Base-by-base conservation (phyloP, 306 rosid species). In the Dicorynia guianensis region DNA sequence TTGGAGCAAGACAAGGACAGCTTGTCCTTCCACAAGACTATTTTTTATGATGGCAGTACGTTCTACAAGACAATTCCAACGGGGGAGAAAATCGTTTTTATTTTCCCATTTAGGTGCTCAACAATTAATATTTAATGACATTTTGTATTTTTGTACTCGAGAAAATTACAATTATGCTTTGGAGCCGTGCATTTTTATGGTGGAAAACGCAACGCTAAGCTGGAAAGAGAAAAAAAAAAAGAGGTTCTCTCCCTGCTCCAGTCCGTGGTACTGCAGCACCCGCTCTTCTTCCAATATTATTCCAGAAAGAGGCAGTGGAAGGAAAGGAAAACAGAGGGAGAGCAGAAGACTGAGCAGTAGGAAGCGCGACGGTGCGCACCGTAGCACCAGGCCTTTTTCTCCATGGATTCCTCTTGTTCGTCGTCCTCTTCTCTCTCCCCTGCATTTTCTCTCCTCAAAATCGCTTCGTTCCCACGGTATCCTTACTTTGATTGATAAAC, bases 381-480 rank as follows among this genome's bases (percentile, higher is more conserved):
- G 14, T 69, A 40, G 66, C 12, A 71, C 68, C 68, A 5, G 56
- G 35, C 20, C 34, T 60, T 39, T 56, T 61, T 47, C 34, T 52
- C 44, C 65, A 77, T 72, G 84, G 86, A 82, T 69, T 78, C 68
- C 48, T 76, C 72, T 68, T 36, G 52, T 40, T 58, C 55, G 65
- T 59, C 58, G 62, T 20, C 49, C 3, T 35, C 65, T 49, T 48
- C 74, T 52, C 43, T 52, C 78, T 59, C 39, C 75, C 38, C 72
- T 35, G 39, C 75, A 40, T 40, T 18, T 33, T 72, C 81, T 59
- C 82, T 44, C n/a, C 67, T 3, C 67, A 30, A 59, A 36, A n/a
- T 78, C 82, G 84, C 89, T 86, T 89, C 69, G 69, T 69, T 62
- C 79, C 84, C 83, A 77, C 85, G 90, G 78, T 77, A 82, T 74